Percentiles rank a stretch among this genome's conserved stretches.
Conservation (phyloP, 441 rosid species). For the Pelargonium citronellum region DNA sequence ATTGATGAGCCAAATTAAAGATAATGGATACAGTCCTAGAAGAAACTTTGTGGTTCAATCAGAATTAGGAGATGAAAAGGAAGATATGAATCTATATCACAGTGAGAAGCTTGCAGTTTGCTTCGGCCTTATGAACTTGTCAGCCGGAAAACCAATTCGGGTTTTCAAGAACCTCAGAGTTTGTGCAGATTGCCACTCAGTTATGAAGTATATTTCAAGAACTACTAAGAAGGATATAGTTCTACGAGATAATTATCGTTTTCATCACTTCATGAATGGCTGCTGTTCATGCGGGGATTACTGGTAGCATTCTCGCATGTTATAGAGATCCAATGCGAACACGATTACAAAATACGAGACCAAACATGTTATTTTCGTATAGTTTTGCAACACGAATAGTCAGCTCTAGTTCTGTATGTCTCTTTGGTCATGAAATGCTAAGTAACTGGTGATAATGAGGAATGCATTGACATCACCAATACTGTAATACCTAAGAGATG, state of each 20-base stretch:
- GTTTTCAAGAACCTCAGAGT: slow-evolving; percentile 30
- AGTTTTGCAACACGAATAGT: too few species aligned
- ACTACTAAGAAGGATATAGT: slow-evolving; percentile 18
- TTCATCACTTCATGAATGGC: slow-evolving; percentile 31
- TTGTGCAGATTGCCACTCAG: slow-evolving; percentile 27
- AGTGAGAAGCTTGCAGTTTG: slow-evolving; percentile 28
- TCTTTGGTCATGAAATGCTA: too few species aligned
- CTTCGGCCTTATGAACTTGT: slow-evolving; percentile 28
- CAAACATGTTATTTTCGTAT: neutral
- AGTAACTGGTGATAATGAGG: neutral
- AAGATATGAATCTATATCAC: slow-evolving; percentile 21
- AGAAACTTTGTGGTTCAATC: neutral
- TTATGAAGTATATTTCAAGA: slow-evolving; percentile 22
- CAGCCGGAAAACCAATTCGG: slow-evolving; percentile 21
- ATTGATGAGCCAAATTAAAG: slow-evolving; percentile 13
- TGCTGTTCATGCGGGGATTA: slow-evolving; percentile 27
- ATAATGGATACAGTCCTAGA: neutral
- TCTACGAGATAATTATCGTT: slow-evolving; percentile 27
- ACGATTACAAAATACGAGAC: too few species aligned
- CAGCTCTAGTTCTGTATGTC: too few species aligned
- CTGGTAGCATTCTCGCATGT: slow-evolving; percentile 19
- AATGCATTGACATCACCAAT: neutral
- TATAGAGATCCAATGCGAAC: too few species aligned
- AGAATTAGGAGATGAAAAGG: slow-evolving; percentile 3
- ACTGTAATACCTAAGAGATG: neutral